Evolutionary conservation across 2,329 filamentous ascomycete genomes (phyloP).

Genomic region (Fusarium subglutinans): DNA sequence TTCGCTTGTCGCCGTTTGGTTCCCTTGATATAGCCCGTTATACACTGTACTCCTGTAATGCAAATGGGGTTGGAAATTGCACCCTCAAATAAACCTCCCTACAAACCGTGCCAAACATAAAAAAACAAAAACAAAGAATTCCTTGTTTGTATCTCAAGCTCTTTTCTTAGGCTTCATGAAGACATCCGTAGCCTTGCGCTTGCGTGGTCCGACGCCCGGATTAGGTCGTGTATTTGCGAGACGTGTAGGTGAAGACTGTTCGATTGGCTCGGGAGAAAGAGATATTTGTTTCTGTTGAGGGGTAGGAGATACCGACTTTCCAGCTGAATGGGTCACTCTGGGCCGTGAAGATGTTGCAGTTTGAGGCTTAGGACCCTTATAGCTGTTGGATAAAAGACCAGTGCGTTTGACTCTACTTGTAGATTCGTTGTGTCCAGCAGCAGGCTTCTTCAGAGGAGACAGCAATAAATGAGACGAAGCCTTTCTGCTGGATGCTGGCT

Average conservation of each 20-base stretch:
- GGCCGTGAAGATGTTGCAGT: conserved; percentile 15
- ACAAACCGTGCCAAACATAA: neutral
- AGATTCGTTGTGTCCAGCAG: neutral
- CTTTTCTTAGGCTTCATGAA: conserved; percentile 60
- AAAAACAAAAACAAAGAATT: neutral
- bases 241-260: conserved; percentile 35
- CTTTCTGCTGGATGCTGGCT: conserved; percentile 11
- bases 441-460: conserved; percentile 35
- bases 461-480: conserved; percentile 17
- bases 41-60: conserved; percentile 2
- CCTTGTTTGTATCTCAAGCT: neutral
- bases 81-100: neutral
- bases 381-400: conserved; percentile 43
- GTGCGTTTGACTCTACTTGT: conserved; percentile 21
- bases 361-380: conserved; percentile 36
- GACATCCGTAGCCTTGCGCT: conserved; percentile 59
- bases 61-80: neutral
- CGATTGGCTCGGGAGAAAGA: conserved; percentile 28
- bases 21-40: neutral
- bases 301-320: conserved; percentile 15
- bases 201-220: conserved; percentile 40
- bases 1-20: neutral
- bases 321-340: conserved; percentile 3
- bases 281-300: conserved; percentile 33
- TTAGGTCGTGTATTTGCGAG: conserved; percentile 8